Evolutionary conservation across 192 early-diverging fungal species (phyloP).

Genomic region (Phycomyces nitens): DNA sequence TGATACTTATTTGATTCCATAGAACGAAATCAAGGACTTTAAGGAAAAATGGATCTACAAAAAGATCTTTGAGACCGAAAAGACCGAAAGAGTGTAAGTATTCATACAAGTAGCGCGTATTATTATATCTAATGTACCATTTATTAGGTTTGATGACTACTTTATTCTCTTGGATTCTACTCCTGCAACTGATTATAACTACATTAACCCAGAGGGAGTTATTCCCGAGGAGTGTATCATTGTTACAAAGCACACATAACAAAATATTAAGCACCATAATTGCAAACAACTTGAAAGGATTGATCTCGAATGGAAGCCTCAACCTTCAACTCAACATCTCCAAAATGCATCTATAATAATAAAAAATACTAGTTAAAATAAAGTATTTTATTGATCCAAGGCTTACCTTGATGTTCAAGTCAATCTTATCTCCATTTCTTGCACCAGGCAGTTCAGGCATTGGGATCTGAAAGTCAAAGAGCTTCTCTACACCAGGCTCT

Average conservation of each 20-base stretch:
- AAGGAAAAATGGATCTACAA: constrained; percentile 87
- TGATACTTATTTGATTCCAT: not conserved
- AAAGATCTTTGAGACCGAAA: constrained; percentile 74
- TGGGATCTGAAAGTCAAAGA: constrained; percentile 37
- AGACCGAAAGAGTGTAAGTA: constrained; percentile 52
- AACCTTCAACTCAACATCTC: constrained; percentile 46
- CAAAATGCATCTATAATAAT: constrained; percentile 33
- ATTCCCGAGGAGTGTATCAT: constrained; percentile 44
- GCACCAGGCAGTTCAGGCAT: constrained; percentile 30
- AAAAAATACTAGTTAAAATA: not conserved
- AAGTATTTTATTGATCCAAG: not conserved
- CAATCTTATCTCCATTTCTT: constrained; percentile 22
- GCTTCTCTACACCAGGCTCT: constrained; percentile 16
- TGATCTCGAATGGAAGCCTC: constrained; percentile 47
- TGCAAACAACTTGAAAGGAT: constrained; percentile 44
- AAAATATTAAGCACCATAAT: constrained; percentile 36
- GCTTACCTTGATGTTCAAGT: constrained; percentile 30
- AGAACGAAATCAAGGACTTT: constrained; percentile 77
- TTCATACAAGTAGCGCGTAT: not conserved
- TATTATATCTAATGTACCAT: constrained; percentile 11
- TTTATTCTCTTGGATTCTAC: constrained; percentile 53
- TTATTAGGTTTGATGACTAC: constrained; percentile 58
- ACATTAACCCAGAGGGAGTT: constrained; percentile 53
- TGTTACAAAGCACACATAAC: not conserved
- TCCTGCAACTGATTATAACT: constrained; percentile 52